Evolutionary conservation across 169 alveolate genomes (phyloP).

Genomic region (Cryptosporidium sp.): DNA sequence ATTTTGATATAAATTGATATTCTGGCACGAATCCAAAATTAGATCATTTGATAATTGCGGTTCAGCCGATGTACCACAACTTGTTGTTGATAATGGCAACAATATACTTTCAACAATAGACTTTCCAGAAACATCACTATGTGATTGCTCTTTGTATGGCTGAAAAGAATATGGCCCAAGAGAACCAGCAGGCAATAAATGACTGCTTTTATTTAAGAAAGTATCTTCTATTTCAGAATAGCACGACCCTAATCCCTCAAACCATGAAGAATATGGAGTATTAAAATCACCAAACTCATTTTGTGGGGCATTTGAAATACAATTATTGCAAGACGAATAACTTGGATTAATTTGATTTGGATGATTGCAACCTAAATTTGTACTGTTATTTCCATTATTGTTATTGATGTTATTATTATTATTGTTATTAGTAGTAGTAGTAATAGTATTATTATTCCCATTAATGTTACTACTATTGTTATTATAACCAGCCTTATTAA

Average conservation of each 20-base stretch:
- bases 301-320: constrained; percentile 8
- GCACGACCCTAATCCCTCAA: constrained; percentile 60
- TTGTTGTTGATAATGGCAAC: constrained; percentile 54
- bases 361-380: not conserved
- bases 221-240: constrained; percentile 68
- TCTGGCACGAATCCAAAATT: constrained; percentile 46
- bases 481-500: not conserved
- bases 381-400: not conserved
- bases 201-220: constrained; percentile 38
- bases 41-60: constrained; percentile 71
- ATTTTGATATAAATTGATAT: constrained; percentile 17
- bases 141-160: constrained; percentile 46
- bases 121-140: constrained; percentile 12
- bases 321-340: constrained; percentile 41
- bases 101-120: constrained; percentile 61
- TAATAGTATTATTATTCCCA: not conserved
- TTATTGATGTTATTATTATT: not conserved
- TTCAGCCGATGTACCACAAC: constrained; percentile 64
- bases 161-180: constrained; percentile 74
- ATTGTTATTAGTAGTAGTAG: too few species aligned
- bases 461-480: not conserved
- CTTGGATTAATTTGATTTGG: not conserved
- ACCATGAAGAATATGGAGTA: constrained; percentile 61
- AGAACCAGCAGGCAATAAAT: constrained; percentile 52
- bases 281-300: constrained; percentile 38